Evolutionary conservation across 2,329 filamentous ascomycete species (phyloP), one percentile per base, ranked within the genome.

Genomic region (Bipolaris cookei): DNA sequence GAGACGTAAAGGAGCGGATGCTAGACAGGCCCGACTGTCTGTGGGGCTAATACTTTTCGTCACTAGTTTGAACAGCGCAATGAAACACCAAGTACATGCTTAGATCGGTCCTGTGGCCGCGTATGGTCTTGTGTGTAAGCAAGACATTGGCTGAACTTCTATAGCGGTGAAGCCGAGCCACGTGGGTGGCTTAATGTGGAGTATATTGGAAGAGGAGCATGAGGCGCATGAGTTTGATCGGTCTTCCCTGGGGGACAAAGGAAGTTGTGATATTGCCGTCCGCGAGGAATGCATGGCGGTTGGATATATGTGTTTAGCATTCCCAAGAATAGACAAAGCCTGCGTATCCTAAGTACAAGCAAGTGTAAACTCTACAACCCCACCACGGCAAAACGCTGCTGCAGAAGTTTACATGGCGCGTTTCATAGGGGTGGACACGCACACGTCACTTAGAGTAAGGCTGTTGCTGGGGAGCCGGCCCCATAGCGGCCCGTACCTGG

Each of bases 391-490:
- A 35, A 28, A 53, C 16, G 37, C 32, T 25, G 44, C 16, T 34
- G 45, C 28, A 42, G 5, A 16, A 30, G 48, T 23, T 28, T 18
- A 16, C 5, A 53, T 58, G 42, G 46, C 42, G 47, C 52, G 47
- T 52, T 52, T 57, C 53, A 39, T 44, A 13, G 16, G 28, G 16
- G 44, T 54, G 46, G 49, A 47, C 44, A 48, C 20, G 47, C 56
- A 38, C 56, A 59, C 56, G 56, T 59, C 52, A 59, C 37, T 47
- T 47, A 6, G 32, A 32, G 32, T 56, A 52, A 39, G 52, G 47
- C 56, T 48, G 52, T 59, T 59, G 56, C 52, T 34, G 30, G 52
- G 52, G 47, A 47, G 49, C 21, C 45, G 32, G 56, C 56, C 56
- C 56, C 53, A 59, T 59, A 13, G 54, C 53, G 37, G 56, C 56